Conservation (phyloP, 2,329 filamentous ascomycete genomes). For the Byssothecium circinans region DNA sequence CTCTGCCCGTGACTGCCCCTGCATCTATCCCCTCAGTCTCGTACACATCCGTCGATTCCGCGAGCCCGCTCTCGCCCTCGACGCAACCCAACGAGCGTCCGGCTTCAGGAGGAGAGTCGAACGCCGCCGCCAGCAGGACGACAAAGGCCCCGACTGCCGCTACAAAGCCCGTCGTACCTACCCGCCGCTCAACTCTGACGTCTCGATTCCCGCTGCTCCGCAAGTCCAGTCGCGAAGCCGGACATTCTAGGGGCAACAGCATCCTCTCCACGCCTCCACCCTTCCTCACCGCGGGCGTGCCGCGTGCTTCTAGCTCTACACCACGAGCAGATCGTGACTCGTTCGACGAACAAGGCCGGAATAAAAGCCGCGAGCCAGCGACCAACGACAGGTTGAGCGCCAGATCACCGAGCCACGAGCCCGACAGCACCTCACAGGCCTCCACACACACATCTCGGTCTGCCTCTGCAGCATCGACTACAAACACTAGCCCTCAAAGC, state of each 20-base stretch:
- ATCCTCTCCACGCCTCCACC: slow-evolving; percentile 16
- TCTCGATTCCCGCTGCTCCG: slow-evolving; percentile 40
- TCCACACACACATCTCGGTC: slow-evolving; percentile 2
- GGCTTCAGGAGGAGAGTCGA: slow-evolving; percentile 6
- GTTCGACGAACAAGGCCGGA: slow-evolving; percentile 9
- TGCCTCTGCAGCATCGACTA: slow-evolving; percentile 6
- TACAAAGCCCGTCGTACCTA: slow-evolving; percentile 1
- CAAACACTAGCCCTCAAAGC: slow-evolving; percentile 15
- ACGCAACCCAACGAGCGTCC: neutral
- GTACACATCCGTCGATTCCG: slow-evolving; percentile 9
- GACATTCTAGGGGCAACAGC: slow-evolving; percentile 25
- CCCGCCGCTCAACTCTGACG: slow-evolving; percentile 32
- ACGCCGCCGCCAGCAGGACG: slow-evolving; percentile 7
- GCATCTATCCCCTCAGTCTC: slow-evolving; percentile 9
- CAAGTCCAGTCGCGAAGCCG: slow-evolving; percentile 35
- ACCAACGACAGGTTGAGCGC: slow-evolving; percentile 13
- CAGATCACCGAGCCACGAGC: slow-evolving; percentile 11
- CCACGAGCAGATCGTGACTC: slow-evolving; percentile 24
- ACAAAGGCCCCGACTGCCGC: neutral
- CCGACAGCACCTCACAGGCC: slow-evolving; percentile 8
- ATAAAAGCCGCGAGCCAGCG: slow-evolving; percentile 12
- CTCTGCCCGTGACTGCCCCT: slow-evolving; percentile 29
- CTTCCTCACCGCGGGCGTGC: slow-evolving; percentile 27
- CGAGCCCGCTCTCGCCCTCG: slow-evolving; percentile 5
- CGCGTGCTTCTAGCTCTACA: slow-evolving; percentile 31